These are phyloP conservation scores for Actinomucor elegans DNA, from an alignment of 371 early-diverging fungal genomes.

Conservation along the genomic window DNA sequence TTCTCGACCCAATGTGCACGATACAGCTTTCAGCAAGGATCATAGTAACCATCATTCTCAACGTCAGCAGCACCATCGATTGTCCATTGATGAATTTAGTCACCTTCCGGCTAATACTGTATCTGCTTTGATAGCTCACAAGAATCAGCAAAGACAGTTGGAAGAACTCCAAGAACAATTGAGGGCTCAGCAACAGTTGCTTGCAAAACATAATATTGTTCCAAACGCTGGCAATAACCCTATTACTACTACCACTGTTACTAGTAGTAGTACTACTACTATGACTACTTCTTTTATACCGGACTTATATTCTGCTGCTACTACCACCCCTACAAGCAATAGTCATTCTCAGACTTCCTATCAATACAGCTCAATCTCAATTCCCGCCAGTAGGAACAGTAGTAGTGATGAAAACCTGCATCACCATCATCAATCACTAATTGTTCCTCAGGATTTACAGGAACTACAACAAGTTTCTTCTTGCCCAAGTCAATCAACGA, in stretches of 20 bases:
- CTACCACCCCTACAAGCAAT: background rate
- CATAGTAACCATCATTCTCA: background rate
- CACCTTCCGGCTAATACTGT: constrained; percentile 24
- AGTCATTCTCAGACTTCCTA: background rate
- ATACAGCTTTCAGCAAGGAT: too few species aligned
- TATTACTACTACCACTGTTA: too few species aligned
- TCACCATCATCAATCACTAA: background rate
- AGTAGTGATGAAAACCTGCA: background rate
- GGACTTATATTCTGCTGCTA: background rate
- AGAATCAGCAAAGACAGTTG: constrained; percentile 37
- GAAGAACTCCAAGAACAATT: constrained; percentile 38
- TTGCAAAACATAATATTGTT: constrained; percentile 25
- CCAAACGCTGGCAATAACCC: too few species aligned
- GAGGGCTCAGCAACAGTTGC: constrained; percentile 29
- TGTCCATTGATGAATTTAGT: background rate
- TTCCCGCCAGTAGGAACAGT: constrained; percentile 10
- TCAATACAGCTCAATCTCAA: constrained; percentile 9
- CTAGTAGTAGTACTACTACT: too few species aligned
- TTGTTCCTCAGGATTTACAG: background rate
- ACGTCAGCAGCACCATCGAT: background rate
- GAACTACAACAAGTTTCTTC: too few species aligned
- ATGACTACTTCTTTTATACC: too few species aligned
- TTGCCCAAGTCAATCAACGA: too few species aligned
- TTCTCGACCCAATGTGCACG: too few species aligned
- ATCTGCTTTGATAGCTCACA: constrained; percentile 34